These are phyloP conservation scores for Thielaviopsis punctulata DNA, from an alignment of 2,329 filamentous ascomycete genomes.

Conservation along the genomic window DNA sequence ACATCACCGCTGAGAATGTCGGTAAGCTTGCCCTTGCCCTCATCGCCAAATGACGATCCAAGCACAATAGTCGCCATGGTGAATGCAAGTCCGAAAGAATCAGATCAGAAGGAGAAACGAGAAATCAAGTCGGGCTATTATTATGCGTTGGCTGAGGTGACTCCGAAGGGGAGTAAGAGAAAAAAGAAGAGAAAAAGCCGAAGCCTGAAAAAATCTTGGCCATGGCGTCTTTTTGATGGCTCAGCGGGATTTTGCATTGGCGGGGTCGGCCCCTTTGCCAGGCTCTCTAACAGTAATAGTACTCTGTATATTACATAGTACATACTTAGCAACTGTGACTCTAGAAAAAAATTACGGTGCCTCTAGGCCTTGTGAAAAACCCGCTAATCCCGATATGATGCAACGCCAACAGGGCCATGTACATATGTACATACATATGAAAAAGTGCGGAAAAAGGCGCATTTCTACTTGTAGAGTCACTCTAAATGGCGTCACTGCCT, in stretches of 20 bases:
- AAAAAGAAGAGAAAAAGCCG: conserved; percentile 8
- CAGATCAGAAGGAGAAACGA: conserved; percentile 6
- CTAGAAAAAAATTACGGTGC: too few species aligned
- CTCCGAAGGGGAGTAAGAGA: conserved; percentile 12
- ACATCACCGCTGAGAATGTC: conserved; percentile 11
- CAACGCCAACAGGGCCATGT: too few species aligned
- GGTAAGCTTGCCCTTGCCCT: conserved; percentile 12
- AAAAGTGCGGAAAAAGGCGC: not conserved
- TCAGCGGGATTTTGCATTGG: too few species aligned
- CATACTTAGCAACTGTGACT: too few species aligned
- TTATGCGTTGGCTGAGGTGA: conserved; percentile 10
- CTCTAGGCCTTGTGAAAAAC: too few species aligned
- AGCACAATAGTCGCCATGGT: conserved; percentile 13
- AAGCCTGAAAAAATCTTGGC: conserved; percentile 3
- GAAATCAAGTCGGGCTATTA: conserved; percentile 10
- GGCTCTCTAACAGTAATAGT: too few species aligned
- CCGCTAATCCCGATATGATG: too few species aligned
- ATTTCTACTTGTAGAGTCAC: not conserved
- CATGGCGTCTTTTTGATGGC: conserved; percentile 7
- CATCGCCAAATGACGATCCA: conserved; percentile 12
- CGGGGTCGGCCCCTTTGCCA: not conserved
- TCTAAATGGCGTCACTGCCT: not conserved
- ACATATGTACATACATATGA: too few species aligned
- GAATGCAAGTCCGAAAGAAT: conserved; percentile 9
- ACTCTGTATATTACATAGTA: too few species aligned